Evolutionary conservation across 108 stramenopile species (phyloP).

Genomic region (Fragilaria crotonensis): DNA sequence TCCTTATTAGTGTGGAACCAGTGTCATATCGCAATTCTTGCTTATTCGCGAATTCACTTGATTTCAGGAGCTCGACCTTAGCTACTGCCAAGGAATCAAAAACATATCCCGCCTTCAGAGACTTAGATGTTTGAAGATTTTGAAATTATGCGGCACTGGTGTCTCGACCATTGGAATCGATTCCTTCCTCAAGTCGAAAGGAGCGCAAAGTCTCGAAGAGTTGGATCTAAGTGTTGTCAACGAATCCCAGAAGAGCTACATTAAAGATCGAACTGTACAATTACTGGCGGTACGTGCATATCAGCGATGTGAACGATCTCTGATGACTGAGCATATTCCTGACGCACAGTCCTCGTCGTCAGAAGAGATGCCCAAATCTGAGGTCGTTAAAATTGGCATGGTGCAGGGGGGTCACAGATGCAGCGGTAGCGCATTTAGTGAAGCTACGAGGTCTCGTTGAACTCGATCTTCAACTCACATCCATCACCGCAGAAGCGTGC

Average conservation of each 20-base stretch:
- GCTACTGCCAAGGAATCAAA: not conserved
- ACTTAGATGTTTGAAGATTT: not conserved
- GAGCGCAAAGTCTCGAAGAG: constrained; percentile 1
- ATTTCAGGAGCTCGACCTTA: constrained; percentile 2
- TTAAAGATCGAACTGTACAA: not conserved
- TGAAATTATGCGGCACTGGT: constrained; percentile 2
- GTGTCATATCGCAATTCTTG: too few relatives aligned
- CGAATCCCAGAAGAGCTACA: not conserved
- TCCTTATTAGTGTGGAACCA: too few relatives aligned
- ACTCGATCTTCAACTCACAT: constrained; percentile 2
- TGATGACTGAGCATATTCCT: too few relatives aligned
- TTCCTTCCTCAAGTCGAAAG: not conserved
- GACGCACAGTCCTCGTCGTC: constrained; percentile 1
- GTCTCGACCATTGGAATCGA: not conserved
- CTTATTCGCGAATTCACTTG: too few relatives aligned
- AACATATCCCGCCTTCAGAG: not conserved
- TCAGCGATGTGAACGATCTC: too few relatives aligned
- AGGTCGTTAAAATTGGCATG: not conserved
- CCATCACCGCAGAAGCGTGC: constrained; percentile 6
- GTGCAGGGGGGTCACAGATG: not conserved
- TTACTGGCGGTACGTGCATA: not conserved
- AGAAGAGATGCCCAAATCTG: constrained; percentile 4
- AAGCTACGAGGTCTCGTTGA: not conserved
- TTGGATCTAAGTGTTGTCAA: constrained; percentile 3
- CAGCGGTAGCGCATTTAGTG: not conserved